Evolutionary conservation across 805 yeast genomes (phyloP), one percentile per base, ranked within the genome.

Genomic region (Millerozyma acaciae): DNA sequence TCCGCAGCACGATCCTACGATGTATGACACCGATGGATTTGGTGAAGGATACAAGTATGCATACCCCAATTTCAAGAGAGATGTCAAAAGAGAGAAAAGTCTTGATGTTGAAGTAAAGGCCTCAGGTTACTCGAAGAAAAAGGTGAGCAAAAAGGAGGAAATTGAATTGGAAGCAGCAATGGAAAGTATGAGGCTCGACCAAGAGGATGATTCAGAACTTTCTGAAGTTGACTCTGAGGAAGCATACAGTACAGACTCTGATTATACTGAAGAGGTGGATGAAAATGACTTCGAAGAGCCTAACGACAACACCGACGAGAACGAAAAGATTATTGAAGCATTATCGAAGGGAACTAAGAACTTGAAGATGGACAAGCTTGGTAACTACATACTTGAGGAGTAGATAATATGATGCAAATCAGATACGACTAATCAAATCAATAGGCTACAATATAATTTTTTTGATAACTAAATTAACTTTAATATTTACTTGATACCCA

Each of bases 51-150:
- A 65, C 56, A 78, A 71, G 51, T 74, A 78, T 48, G 77, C 83
- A 8, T 85, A 80, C 50, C 98, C 98, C 1, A 75, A 70, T 30
- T 87, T 90, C 62, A 64, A 67, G 23, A 70, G 90, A 47, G 96
- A 90, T 51, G 80, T 90, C 4, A 40, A 65, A 39, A 73, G 97
- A 53, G 62, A 58, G 5, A 82, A 74, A 26, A 74, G 75, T 38
- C 69, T 93, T 44, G 99, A 93, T 62, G 72, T 78, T n/a, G 77
- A 80, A 42, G 94, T 93, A 2, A 81, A 83, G 48, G 98, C 98
- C 1, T 86, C 96, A 1, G 99, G 99, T 1, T 87, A 73, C 50
- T 62, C 65, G 14, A 73, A 65, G 43, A 51, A 51, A 41, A 35
- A 22, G 21, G 49, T 57, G 6, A 54, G 57, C 4, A 45, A 47